Evolutionary conservation across 139 green algal species (phyloP).

Genomic region (Ettlia oleoabundans): DNA sequence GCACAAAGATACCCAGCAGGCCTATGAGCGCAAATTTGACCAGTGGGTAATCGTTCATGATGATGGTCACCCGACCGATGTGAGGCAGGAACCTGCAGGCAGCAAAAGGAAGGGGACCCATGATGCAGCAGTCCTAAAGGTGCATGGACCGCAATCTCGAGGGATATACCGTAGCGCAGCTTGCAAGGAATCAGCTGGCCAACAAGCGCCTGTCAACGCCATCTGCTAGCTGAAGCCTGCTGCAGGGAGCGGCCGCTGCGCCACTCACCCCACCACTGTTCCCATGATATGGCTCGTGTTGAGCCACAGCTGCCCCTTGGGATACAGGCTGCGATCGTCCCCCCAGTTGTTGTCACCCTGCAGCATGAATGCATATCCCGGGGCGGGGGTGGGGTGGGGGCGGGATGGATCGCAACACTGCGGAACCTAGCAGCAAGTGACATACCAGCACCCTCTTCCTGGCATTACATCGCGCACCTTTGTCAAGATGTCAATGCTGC

Average conservation of each 20-base stretch:
- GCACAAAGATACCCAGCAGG: conserved; percentile 89
- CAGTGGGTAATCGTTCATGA: conserved; percentile 98
- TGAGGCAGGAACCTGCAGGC: conserved; percentile 88
- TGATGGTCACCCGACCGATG: conserved; percentile 96
- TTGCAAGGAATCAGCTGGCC: neutral
- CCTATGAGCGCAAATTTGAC: conserved; percentile 93
- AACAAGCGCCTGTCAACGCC: no score
- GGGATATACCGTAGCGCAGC: no score
- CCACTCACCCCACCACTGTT: conserved; percentile 85
- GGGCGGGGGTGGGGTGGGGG: no score
- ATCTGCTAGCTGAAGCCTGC: neutral
- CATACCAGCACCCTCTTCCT: neutral
- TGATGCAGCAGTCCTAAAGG: no score
- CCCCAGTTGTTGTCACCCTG: conserved; percentile 97
- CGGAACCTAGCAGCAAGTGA: neutral
- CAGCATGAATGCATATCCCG: neutral
- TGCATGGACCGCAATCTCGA: no score
- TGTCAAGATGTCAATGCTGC: conserved; percentile 86
- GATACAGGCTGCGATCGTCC: conserved; percentile 92
- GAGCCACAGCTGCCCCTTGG: conserved; percentile 86
- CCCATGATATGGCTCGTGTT: conserved; percentile 95
- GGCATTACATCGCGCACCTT: conserved; percentile 63
- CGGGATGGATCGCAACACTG: no score
- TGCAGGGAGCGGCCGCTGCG: no score
- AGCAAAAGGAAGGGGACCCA: neutral